Conservation (phyloP, 1,284 basidiomycete species). For the Sporisorium reilianum region DNA sequence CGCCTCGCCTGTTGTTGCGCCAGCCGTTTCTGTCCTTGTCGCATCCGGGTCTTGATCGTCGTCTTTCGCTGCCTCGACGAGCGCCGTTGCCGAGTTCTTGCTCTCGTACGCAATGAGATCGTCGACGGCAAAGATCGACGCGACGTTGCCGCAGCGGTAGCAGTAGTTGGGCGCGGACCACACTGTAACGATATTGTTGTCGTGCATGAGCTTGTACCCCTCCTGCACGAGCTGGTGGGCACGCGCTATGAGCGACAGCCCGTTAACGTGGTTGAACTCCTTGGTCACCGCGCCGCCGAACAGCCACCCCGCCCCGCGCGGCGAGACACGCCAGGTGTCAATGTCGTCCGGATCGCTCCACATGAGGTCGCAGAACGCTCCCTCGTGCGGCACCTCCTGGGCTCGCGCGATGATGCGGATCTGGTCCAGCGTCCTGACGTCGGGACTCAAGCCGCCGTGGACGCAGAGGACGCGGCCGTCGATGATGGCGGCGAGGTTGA, state of each 20-base stretch:
- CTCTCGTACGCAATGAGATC: constrained; percentile 48
- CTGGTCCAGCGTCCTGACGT: constrained; percentile 98
- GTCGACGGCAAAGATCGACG: constrained; percentile 92
- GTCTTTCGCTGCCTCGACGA: constrained; percentile 78
- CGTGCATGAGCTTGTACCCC: constrained; percentile 93
- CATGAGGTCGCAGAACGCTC: constrained; percentile 94
- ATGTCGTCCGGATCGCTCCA: constrained; percentile 99
- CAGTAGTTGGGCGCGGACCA: constrained; percentile 99
- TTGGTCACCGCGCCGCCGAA: constrained; percentile 97
- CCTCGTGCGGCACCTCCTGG: constrained; percentile 97
- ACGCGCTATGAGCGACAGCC: constrained; percentile 95
- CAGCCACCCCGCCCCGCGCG: constrained; percentile 96
- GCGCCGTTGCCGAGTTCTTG: constrained; percentile 71
- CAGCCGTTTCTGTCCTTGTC: constrained; percentile 12
- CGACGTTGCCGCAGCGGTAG: constrained; percentile 96
- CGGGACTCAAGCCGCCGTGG: constrained; percentile 95
- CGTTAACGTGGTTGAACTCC: constrained; percentile 90
- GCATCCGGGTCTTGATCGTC: constrained; percentile 49
- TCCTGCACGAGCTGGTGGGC: constrained; percentile 99
- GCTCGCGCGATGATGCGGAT: constrained; percentile 97
- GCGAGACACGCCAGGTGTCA: constrained; percentile 98
- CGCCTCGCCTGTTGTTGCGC: constrained; percentile 1
- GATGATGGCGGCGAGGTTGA: constrained; percentile 94
- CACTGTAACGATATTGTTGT: constrained; percentile 94
- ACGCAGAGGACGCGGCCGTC: constrained; percentile 99